These are phyloP conservation scores for Leccinellum albellum DNA, from an alignment of 768 basidiomycete genomes.

Conservation along the genomic window DNA sequence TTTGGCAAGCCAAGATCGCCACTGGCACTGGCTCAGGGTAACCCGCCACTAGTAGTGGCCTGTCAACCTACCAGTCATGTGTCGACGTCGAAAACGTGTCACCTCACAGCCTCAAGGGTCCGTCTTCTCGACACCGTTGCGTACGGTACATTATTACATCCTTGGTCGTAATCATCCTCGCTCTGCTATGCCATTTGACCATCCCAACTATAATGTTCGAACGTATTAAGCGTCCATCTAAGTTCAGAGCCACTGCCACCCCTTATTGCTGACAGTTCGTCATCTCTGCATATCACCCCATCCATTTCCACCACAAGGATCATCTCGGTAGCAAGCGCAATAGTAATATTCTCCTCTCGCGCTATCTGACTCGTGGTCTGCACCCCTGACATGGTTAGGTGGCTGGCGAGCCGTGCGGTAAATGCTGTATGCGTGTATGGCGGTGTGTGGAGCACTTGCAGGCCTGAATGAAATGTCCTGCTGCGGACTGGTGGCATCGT, in stretches of 20 bases:
- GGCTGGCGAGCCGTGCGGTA: conserved; percentile 55
- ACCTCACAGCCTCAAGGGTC: conserved; percentile 12
- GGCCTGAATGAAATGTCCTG: conserved; percentile 67
- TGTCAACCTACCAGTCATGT: not conserved
- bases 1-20: conserved; percentile 17
- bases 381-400: conserved; percentile 47
- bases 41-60: not conserved
- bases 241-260: conserved; percentile 54
- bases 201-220: conserved; percentile 71
- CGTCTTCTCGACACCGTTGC: conserved; percentile 9
- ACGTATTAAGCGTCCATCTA: conserved; percentile 69
- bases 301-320: conserved; percentile 67
- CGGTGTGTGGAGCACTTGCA: conserved; percentile 83
- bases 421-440: conserved; percentile 68
- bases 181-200: conserved; percentile 39
- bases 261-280: conserved; percentile 37
- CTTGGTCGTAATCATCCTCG: conserved; percentile 6
- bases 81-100: conserved; percentile 31
- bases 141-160: conserved; percentile 7
- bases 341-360: conserved; percentile 61
- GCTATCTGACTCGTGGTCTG: conserved; percentile 71
- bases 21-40: conserved; percentile 21
- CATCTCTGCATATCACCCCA: conserved; percentile 75
- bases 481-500: conserved; percentile 66
- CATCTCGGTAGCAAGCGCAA: conserved; percentile 77